Evolutionary conservation across 2,329 filamentous ascomycete species (phyloP).

Genomic region (Neocatenulostroma microsporum): DNA sequence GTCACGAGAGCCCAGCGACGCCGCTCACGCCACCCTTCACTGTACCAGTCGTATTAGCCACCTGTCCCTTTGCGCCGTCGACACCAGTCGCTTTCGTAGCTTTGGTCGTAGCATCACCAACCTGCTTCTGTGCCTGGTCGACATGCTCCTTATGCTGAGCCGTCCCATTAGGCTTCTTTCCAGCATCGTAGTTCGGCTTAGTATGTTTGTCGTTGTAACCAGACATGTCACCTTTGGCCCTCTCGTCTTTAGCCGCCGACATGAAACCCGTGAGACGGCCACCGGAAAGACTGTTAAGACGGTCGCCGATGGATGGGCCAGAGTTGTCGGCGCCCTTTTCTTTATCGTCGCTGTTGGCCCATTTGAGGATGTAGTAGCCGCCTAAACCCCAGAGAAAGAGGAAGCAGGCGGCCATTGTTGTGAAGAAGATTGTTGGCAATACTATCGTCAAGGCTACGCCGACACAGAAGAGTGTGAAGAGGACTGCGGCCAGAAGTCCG

Average conservation of each 20-base stretch:
- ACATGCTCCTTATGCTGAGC: constrained; percentile 9
- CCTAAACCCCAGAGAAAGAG: constrained; percentile 61
- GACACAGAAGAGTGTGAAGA: constrained; percentile 62
- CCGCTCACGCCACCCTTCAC: constrained; percentile 24
- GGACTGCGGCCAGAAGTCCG: constrained; percentile 42
- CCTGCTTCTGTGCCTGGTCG: constrained; percentile 11
- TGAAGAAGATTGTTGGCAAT: constrained; percentile 60
- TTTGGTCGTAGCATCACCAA: constrained; percentile 9
- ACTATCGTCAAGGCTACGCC: constrained; percentile 60
- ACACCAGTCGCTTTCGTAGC: constrained; percentile 17
- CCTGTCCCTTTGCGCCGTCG: constrained; percentile 12
- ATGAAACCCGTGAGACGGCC: constrained; percentile 32
- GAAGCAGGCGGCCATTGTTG: constrained; percentile 53
- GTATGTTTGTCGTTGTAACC: constrained; percentile 12
- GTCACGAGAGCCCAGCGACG: constrained; percentile 19
- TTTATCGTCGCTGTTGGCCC: constrained; percentile 23
- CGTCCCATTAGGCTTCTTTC: constrained; percentile 9
- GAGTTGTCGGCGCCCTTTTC: constrained; percentile 13
- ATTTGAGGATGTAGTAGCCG: constrained; percentile 47
- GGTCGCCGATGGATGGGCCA: constrained; percentile 34
- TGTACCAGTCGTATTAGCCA: constrained; percentile 13
- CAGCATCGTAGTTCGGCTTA: constrained; percentile 5
- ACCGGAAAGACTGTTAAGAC: constrained; percentile 34
- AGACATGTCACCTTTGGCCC: constrained; percentile 12
- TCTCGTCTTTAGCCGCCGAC: constrained; percentile 11